Percentiles rank a stretch among this genome's conserved stretches.
Conservation (phyloP, 2,329 filamentous ascomycete species). For the Elsinoe ampelina region DNA sequence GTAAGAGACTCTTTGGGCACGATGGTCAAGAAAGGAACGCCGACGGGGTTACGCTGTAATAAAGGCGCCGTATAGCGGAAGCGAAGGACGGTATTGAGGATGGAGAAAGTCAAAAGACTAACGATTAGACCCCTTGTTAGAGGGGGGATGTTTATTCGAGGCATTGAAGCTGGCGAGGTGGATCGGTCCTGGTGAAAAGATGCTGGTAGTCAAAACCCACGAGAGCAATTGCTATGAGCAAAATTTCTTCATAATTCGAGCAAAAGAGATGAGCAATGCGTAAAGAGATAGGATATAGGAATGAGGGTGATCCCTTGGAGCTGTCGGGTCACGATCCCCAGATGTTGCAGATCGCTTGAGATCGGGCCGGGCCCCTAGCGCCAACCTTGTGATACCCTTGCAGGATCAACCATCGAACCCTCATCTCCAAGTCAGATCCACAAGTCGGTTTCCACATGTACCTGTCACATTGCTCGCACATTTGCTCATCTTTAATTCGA, state of each 20-base stretch:
- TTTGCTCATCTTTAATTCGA: background rate
- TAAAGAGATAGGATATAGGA: background rate
- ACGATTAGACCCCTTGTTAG: conserved; percentile 76
- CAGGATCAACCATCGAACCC: conserved; percentile 9
- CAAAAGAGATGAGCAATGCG: background rate
- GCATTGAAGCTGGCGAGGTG: conserved; percentile 40
- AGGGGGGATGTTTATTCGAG: conserved; percentile 85
- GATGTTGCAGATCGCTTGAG: conserved; percentile 9
- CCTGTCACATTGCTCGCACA: background rate
- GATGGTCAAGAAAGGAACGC: conserved; percentile 71
- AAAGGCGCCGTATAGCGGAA: conserved; percentile 54
- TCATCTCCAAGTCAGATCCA: conserved; percentile 1
- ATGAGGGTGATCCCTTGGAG: background rate
- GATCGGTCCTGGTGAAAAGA: background rate
- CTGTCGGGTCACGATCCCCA: conserved; percentile 6
- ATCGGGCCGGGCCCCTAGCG: background rate
- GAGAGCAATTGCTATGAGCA: background rate
- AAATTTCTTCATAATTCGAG: background rate
- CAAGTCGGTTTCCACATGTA: background rate
- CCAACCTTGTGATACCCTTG: conserved; percentile 1
- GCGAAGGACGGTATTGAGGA: conserved; percentile 71
- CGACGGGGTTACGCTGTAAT: conserved; percentile 23
- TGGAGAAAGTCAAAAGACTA: conserved; percentile 63
- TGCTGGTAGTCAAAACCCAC: background rate
- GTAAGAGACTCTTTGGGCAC: conserved; percentile 73